Evolutionary conservation across 495 filamentous ascomycete genomes (phyloP), one percentile per base, ranked within the genome.

Genomic region (Talaromyces borbonicus): DNA sequence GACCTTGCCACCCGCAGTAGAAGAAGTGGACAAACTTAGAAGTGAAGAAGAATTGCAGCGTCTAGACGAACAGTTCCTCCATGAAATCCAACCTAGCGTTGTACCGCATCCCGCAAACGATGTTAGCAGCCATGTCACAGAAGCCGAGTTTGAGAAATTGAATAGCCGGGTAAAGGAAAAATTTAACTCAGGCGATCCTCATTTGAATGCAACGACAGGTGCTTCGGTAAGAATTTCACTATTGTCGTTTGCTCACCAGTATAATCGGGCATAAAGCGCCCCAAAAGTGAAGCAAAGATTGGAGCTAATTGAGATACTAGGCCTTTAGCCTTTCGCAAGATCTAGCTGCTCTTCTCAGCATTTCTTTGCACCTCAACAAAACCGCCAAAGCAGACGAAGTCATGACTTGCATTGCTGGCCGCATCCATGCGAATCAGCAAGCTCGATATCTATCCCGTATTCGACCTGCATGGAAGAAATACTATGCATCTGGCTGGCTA

Each of bases 401-500:
- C 41, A 44, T 44, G 27, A 4, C 41, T 44, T 27, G 25, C 41
- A 44, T 44, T 44, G 27, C 41, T 11, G 12, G n/a, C 26, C 41
- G 41, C 26, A 44, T 44, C 26, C 41, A 44, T 31, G 41, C 24
- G 22, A 44, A 30, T 6, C 2, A 12, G 26, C 41, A 44, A 31
- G 14, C 25, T 12, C 19, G 6, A 24, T 20, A 44, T 9, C 24
- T 44, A 11, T 31, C 25, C 5, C 9, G 12, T 2, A 44, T 44
- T 15, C 41, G 41, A 8, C n/a, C 2, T 30, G 41, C 41, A 9
- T 44, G 41, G 41, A 44, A 24, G 16, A 32, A 31, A 31, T 44
- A 44, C 32, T 44, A 31, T 15, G 3, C 8, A 15, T 32, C 26
- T 44, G 41, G 41, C 24, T 22, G 41, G 41, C 26, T 44, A 29